Evolutionary conservation across 768 basidiomycete genomes (phyloP), one percentile per base, ranked within the genome.

Genomic region (Strobilomyces confusus): DNA sequence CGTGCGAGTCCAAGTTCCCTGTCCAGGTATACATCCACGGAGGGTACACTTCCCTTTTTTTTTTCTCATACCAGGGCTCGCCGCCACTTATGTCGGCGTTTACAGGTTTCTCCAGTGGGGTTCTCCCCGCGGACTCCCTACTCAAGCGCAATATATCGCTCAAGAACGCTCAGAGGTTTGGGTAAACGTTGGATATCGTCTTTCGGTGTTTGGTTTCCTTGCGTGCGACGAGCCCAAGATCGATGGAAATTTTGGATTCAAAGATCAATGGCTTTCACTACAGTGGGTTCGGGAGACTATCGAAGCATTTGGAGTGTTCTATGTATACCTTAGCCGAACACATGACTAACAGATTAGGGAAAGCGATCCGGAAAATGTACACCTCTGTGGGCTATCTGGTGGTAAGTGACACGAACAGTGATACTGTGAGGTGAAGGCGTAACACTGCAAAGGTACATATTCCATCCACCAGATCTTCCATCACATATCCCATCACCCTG

Each of bases 11-110:
- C 49, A 71, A 65, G 23, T 80, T 84, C 55, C 83, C 86, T 1
- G 87, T 89, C 49, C 84, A 78, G 53, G 77, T 89, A 4, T 90
- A 87, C 69, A 83, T 90, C 29, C 88, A 91, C 52, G 88, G 87
- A 66, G 87, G 86, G 85, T 86, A 63, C 17, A 73, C 52, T 23
- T 29, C 19, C n/a, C 26, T 23, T 32, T 38, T 9, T n/a, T n/a
- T n/a, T n/a, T n/a, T n/a, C 17, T 26, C 12, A 12, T 29, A 22
- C 36, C n/a, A 26, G 19, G 3, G 26, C 23, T 36, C 8, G 15
- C 20, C 17, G 19, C 11, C 22, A 22, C 20, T n/a, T 5, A 48
- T 25, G 30, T 48, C 13, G 15, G 14, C 20, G 12, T 22, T 25
- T 8, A 9, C 5, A 37, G 47, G 26, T 38, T 38, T n/a, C 12